Evolutionary conservation across 2,329 filamentous ascomycete genomes (phyloP).

Genomic region (Ilyonectria mors-panacis): DNA sequence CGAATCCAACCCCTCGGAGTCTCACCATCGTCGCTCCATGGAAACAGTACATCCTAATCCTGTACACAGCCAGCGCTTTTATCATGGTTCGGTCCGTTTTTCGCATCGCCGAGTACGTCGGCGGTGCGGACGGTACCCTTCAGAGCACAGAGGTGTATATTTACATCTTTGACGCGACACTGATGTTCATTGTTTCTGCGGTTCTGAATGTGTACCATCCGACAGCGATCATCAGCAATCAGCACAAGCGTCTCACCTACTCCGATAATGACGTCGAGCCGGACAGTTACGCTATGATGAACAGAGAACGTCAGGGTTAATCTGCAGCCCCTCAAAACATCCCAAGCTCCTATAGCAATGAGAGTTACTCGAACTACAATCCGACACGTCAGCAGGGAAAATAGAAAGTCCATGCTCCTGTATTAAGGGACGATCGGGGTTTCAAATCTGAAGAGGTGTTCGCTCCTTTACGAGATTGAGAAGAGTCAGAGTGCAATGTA

Average conservation of each 20-base stretch:
- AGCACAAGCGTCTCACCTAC: neutral
- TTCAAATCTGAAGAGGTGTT: too few species aligned
- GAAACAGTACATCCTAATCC: conserved; percentile 42
- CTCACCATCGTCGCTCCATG: conserved; percentile 38
- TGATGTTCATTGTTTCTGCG: conserved; percentile 46
- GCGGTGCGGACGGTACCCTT: conserved; percentile 49
- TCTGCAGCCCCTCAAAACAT: neutral
- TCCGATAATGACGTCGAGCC: neutral
- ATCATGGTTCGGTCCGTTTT: conserved; percentile 58
- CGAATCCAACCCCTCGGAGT: neutral
- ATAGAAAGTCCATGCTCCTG: too few species aligned
- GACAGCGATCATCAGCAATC: neutral
- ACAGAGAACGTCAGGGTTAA: neutral
- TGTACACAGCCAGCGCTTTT: conserved; percentile 42
- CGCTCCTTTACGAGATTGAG: too few species aligned
- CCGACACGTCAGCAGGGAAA: neutral
- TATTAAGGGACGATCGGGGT: too few species aligned
- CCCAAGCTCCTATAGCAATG: neutral
- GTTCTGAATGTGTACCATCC: conserved; percentile 26
- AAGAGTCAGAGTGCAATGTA: too few species aligned
- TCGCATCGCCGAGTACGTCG: conserved; percentile 56
- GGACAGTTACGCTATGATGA: neutral
- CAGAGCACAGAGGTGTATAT: conserved; percentile 50
- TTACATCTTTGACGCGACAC: conserved; percentile 52
- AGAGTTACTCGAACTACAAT: neutral